phyloP scores from a whole-genome alignment of 768 basidiomycete genomes.

The Tremella fuciformis region DNA sequence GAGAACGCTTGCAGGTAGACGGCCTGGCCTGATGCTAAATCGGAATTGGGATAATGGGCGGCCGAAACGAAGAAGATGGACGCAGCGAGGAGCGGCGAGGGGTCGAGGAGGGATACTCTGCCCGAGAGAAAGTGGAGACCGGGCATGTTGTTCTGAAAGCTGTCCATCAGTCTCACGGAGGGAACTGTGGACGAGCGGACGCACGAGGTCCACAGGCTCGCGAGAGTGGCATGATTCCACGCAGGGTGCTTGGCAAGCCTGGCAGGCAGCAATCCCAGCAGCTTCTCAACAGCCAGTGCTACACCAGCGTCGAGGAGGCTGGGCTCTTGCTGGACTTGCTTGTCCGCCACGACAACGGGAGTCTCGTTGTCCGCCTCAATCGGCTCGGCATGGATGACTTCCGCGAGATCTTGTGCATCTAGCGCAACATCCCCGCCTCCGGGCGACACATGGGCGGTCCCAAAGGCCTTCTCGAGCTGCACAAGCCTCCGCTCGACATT shows the following conservation, averaged over 20 bases:
- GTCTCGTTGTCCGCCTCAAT: not conserved
- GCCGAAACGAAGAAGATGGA: constrained; percentile 11
- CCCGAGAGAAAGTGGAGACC: constrained; percentile 10
- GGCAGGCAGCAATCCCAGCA: not conserved
- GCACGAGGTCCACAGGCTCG: not conserved
- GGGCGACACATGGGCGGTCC: not conserved
- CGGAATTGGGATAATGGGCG: constrained; percentile 6
- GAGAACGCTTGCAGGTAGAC: constrained; percentile 6
- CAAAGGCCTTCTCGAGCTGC: not conserved
- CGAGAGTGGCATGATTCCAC: not conserved
- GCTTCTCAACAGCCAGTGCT: not conserved
- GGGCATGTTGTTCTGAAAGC: constrained; percentile 16
- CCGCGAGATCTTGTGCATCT: not conserved
- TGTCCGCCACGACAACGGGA: not conserved
- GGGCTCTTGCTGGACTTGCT: not conserved
- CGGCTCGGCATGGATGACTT: not conserved
- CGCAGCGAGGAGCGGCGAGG: constrained; percentile 13
- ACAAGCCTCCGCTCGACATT: not conserved
- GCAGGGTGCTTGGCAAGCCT: not conserved
- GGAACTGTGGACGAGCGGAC: not conserved
- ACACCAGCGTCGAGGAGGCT: not conserved
- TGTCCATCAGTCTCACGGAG: not conserved
- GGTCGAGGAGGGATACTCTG: constrained; percentile 3
- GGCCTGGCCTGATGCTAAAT: not conserved
- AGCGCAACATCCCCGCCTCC: not conserved